phyloP scores from a whole-genome alignment of 805 yeast species.

The Torulaspora gathmanii region DNA sequence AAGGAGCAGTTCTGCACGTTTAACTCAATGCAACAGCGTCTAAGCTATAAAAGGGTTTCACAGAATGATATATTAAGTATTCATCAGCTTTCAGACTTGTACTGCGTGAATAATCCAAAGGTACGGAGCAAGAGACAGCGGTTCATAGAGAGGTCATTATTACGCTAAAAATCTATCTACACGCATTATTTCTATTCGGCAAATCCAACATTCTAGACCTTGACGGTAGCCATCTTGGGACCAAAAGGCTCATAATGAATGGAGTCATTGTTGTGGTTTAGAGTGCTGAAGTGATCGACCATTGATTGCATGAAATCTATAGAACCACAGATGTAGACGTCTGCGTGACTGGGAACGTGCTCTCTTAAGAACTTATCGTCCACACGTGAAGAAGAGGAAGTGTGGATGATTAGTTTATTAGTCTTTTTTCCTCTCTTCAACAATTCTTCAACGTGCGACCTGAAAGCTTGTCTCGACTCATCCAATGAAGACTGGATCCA shows the following conservation, averaged over 20 bases:
- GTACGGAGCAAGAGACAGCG: too few species aligned
- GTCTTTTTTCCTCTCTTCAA: constrained; percentile 14
- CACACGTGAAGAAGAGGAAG: constrained; percentile 26
- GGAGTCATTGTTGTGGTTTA: constrained; percentile 24
- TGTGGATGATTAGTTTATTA: constrained; percentile 20
- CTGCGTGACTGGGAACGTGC: constrained; percentile 28
- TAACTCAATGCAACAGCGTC: too few species aligned
- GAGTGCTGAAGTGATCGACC: constrained; percentile 19
- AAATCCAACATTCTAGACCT: constrained; percentile 8
- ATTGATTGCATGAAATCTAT: constrained; percentile 29
- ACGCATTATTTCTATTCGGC: background rate
- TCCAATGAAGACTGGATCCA: constrained; percentile 34
- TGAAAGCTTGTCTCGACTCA: constrained; percentile 27
- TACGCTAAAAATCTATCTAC: too few species aligned
- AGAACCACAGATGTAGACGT: constrained; percentile 35
- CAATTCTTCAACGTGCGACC: constrained; percentile 22
- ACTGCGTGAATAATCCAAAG: too few species aligned
- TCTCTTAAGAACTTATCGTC: constrained; percentile 22
- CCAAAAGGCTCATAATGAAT: constrained; percentile 36
- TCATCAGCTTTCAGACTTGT: too few species aligned
- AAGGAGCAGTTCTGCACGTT: too few species aligned
- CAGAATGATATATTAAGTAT: too few species aligned
- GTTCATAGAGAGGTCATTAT: too few species aligned
- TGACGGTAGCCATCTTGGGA: constrained; percentile 34
- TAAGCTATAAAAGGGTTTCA: too few species aligned